These are phyloP conservation scores for Populus hybrid DNA, from an alignment of 441 rosid genomes.

Conservation along the genomic window DNA sequence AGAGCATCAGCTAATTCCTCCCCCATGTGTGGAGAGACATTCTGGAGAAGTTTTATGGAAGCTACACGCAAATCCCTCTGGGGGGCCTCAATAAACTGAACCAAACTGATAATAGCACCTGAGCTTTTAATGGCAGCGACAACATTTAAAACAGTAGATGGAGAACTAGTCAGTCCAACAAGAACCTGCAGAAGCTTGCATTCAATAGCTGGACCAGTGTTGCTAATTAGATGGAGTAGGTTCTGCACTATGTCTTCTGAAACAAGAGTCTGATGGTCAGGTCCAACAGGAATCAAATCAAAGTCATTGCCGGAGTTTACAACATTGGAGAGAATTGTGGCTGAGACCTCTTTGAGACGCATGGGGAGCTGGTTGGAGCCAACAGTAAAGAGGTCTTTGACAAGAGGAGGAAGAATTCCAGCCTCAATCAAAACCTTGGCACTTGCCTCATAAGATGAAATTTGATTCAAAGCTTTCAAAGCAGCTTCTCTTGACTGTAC, in stretches of 20 bases:
- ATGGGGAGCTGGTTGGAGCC: conserved; percentile 76
- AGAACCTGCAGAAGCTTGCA: conserved; percentile 97
- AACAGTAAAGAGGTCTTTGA: conserved; percentile 71
- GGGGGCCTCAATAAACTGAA: conserved; percentile 91
- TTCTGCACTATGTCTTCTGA: conserved; percentile 80
- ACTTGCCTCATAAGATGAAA: conserved; percentile 76
- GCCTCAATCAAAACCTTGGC: conserved; percentile 72
- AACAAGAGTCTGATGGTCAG: conserved; percentile 70
- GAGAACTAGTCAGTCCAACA: conserved; percentile 73
- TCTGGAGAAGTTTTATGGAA: conserved; percentile 79
- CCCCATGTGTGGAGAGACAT: conserved; percentile 79
- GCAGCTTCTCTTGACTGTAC: conserved; percentile 79
- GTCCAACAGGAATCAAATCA: conserved; percentile 59
- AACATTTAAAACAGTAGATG: conserved; percentile 58
- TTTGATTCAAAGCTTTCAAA: conserved; percentile 80
- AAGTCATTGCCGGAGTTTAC: conserved; percentile 76
- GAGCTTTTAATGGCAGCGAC: conserved; percentile 86
- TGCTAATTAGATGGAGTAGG: conserved; percentile 80
- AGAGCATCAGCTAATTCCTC: conserved; percentile 83
- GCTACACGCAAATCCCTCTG: conserved; percentile 81
- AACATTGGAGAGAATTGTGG: conserved; percentile 88
- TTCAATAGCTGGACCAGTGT: conserved; percentile 94
- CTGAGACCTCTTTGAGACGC: conserved; percentile 84
- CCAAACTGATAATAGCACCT: conserved; percentile 90
- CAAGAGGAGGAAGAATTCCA: conserved; percentile 91